phyloP scores from a whole-genome alignment of 1,139 yeast species.

The Blastobotrys illinoisensis region DNA sequence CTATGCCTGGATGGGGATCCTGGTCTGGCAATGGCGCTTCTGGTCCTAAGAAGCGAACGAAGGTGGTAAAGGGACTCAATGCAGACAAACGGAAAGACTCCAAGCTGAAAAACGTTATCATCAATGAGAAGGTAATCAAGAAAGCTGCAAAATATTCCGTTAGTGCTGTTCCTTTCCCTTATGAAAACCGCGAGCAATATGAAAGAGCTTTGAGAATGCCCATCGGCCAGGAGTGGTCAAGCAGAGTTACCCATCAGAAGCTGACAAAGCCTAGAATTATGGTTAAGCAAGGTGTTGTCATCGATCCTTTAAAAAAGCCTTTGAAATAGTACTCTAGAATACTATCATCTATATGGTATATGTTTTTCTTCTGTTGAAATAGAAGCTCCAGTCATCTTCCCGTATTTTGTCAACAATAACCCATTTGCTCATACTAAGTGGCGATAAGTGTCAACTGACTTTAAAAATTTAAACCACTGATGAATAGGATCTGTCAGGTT shows the following conservation, averaged over 20 bases:
- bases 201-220: conserved; percentile 93
- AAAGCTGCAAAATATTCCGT: conserved; percentile 82
- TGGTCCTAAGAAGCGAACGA: conserved; percentile 47
- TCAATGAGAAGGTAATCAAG: conserved; percentile 82
- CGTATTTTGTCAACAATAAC: too few species aligned
- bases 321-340: conserved; percentile 31
- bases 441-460: too few species aligned
- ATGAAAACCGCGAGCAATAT: conserved; percentile 87
- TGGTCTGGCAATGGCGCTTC: conserved; percentile 39
- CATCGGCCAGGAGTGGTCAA: conserved; percentile 95
- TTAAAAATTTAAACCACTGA: too few species aligned
- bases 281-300: conserved; percentile 82
- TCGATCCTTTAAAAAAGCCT: conserved; percentile 82
- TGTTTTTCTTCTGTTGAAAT: too few species aligned
- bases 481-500: too few species aligned
- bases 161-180: conserved; percentile 87
- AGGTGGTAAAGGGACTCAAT: conserved; percentile 67
- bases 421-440: too few species aligned
- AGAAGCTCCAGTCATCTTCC: too few species aligned
- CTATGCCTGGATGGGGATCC: conserved; percentile 85
- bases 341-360: too few species aligned
- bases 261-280: conserved; percentile 84
- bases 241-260: conserved; percentile 80
- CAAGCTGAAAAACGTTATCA: conserved; percentile 70
- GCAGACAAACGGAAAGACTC: conserved; percentile 73